phyloP scores from a whole-genome alignment of 73 alveolate genomes.

The Blepharisma japonicum region DNA sequence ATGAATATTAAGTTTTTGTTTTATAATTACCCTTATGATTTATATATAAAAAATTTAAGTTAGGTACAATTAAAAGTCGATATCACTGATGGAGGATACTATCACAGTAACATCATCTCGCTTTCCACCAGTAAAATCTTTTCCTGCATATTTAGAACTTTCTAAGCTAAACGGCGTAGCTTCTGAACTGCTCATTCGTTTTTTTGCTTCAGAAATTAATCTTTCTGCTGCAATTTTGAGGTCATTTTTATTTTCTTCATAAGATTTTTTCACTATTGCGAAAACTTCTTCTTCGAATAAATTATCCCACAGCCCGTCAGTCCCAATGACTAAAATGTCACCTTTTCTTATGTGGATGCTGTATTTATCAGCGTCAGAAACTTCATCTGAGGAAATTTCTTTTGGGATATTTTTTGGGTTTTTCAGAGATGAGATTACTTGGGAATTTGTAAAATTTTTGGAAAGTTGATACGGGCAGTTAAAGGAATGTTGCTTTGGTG shows the following conservation, averaged over 20 bases:
- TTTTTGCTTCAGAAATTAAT: no score
- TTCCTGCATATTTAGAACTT: no score
- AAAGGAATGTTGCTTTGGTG: not conserved
- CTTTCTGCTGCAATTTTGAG: no score
- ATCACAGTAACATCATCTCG: no score
- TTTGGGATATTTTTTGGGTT: not conserved
- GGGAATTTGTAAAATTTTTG: not conserved
- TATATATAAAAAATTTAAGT: no score
- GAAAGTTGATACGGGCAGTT: not conserved
- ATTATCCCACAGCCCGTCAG: constrained; percentile 32
- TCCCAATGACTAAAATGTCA: not conserved
- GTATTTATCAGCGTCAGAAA: constrained; percentile 13
- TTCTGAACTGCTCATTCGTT: no score
- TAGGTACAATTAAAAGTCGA: no score
- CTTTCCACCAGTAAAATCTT: no score
- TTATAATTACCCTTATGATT: no score
- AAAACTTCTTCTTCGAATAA: not conserved
- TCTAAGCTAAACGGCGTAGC: no score
- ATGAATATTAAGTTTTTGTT: no score
- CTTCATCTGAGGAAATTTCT: not conserved
- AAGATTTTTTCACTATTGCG: not conserved
- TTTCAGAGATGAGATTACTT: not conserved
- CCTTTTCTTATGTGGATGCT: not conserved
- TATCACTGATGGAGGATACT: no score
- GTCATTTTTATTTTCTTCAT: not conserved